Percentiles rank a stretch among this genome's conserved stretches.
Conservation (phyloP, 2,329 filamentous ascomycete genomes). For the Coniochaeta sp. region DNA sequence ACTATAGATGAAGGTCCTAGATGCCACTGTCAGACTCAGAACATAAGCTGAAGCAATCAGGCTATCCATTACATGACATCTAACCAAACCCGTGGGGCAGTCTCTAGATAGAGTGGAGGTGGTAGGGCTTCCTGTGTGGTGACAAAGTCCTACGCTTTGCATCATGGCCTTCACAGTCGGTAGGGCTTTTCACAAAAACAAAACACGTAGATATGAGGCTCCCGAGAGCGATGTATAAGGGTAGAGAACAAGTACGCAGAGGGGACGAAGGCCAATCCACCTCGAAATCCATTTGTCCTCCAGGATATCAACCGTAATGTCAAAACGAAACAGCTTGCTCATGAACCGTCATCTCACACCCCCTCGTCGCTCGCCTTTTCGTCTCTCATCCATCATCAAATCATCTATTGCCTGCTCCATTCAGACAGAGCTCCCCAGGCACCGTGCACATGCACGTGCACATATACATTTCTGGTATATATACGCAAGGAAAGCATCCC, state of each 20-base stretch:
- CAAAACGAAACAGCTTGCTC: not conserved
- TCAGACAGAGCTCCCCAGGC: not conserved
- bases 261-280: not conserved
- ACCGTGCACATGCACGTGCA: not conserved
- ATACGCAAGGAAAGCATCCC: not conserved
- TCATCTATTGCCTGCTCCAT: not conserved
- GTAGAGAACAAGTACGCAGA: not conserved
- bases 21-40: no score
- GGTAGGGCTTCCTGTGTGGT: not conserved
- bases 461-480: not conserved
- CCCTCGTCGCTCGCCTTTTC: not conserved
- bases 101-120: no score
- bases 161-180: not conserved
- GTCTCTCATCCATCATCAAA: not conserved
- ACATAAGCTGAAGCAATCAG: no score
- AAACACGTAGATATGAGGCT: not conserved
- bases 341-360: not conserved
- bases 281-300: not conserved
- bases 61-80: no score
- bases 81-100: no score
- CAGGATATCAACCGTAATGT: not conserved
- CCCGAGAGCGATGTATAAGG: not conserved
- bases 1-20: no score
- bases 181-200: not conserved
- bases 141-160: not conserved